Conservation (phyloP, 2,329 filamentous ascomycete species). For the Penicillium sp. region DNA sequence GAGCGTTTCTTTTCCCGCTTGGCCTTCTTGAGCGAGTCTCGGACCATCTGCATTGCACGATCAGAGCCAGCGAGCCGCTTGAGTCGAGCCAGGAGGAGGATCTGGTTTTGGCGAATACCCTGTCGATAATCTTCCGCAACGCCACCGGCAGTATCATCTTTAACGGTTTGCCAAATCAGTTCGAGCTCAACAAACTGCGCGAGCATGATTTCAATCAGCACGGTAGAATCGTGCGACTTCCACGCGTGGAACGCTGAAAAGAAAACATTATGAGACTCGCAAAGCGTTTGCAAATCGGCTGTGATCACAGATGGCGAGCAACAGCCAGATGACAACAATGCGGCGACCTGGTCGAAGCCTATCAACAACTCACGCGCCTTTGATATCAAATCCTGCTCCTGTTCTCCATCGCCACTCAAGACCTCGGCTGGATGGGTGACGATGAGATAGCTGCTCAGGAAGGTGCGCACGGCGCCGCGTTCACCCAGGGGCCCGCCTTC, state of each 20-base stretch:
- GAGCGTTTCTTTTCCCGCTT: conserved; percentile 53
- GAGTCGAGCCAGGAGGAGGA: conserved; percentile 59
- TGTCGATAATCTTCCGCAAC: conserved; percentile 62
- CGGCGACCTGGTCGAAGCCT: conserved; percentile 54
- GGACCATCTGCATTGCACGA: conserved; percentile 58
- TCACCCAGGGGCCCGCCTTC: conserved; percentile 48
- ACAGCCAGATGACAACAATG: conserved; percentile 48
- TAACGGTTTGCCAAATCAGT: conserved; percentile 65
- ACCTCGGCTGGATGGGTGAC: conserved; percentile 60
- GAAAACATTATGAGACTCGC: conserved; percentile 58
- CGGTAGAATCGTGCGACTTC: conserved; percentile 62
- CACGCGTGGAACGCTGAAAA: conserved; percentile 63
- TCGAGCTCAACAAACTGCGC: conserved; percentile 65
- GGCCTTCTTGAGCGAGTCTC: conserved; percentile 59
- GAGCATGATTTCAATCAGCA: conserved; percentile 64
- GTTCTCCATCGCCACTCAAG: conserved; percentile 59
- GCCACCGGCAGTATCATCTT: conserved; percentile 59
- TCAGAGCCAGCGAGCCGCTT: conserved; percentile 62
- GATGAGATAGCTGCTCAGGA: conserved; percentile 63
- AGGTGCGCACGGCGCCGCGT: conserved; percentile 57
- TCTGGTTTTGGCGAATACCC: conserved; percentile 65
- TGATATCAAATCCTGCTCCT: conserved; percentile 59
- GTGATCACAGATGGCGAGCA: conserved; percentile 43
- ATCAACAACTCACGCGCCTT: conserved; percentile 60
- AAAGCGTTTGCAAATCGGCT: conserved; percentile 49